Evolutionary conservation across 2,329 filamentous ascomycete species (phyloP), one percentile per base, ranked within the genome.

Genomic region (Cladobotryum mycophilum): DNA sequence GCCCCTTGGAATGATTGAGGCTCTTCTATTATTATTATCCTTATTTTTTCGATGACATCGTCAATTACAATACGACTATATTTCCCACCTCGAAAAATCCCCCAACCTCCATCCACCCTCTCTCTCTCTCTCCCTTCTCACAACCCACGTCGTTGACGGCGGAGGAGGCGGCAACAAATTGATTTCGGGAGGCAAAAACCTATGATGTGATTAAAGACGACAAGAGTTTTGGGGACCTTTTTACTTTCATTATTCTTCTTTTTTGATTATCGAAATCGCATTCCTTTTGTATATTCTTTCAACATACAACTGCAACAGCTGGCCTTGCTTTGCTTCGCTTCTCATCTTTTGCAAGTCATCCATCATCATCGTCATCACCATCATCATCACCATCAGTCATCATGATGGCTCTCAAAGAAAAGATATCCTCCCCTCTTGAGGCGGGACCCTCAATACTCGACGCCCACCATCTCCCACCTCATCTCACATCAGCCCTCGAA

Each of bases 341-440:
- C 34, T 22, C 33, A 17, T 11, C 14, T 18, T 43, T 14, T 38
- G 34, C 41, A 36, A 35, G 35, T n/a, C n/a, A n/a, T n/a, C n/a
- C n/a, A n/a, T n/a, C n/a, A n/a, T n/a, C n/a, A n/a, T n/a, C n/a
- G n/a, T n/a, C n/a, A n/a, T n/a, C n/a, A n/a, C n/a, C n/a, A n/a
- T n/a, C n/a, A n/a, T n/a, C n/a, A n/a, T n/a, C n/a, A n/a, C n/a
- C 25, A 20, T 20, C 18, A 40, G 17, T 42, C 38, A 41, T 17
- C 38, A 44, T 44, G 20, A 76, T 77, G 71, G 61, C 71, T 37
- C 70, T 78, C 60, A 84, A 81, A 67, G 69, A 73, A 49, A 71
- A 69, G 51, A 85, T 85, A 59, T 84, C 81, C 1, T 76, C 79
- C 45, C 81, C 82, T 13, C 73, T 85, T 51, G 82, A 84, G 70